Evolutionary conservation across 306 rosid species (phyloP).

Genomic region (Rosa persica): DNA sequence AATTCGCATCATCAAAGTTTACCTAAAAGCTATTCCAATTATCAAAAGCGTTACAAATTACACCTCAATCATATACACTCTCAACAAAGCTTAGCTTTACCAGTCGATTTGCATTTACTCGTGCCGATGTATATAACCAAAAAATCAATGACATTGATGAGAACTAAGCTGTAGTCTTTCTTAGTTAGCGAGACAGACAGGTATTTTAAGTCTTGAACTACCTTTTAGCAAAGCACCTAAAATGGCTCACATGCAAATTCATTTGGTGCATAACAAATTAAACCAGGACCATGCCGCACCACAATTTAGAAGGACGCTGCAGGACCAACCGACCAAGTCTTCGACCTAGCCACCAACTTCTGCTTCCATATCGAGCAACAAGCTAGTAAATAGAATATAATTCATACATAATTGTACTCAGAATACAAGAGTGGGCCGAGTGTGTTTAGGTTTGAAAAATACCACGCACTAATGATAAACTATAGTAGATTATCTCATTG

Average conservation of each 20-base stretch:
- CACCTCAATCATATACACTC: background rate
- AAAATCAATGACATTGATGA: background rate
- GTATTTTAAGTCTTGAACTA: background rate
- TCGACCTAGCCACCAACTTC: background rate
- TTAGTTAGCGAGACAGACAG: background rate
- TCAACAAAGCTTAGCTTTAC: background rate
- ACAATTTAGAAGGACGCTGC: background rate
- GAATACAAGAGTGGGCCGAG: background rate
- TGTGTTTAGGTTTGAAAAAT: background rate
- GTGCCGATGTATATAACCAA: background rate
- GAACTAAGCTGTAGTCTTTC: background rate
- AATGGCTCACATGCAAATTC: background rate
- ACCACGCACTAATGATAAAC: background rate
- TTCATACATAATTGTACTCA: background rate
- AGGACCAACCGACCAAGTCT: background rate
- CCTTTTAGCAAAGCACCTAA: background rate
- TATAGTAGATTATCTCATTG: background rate
- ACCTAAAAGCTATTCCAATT: conserved; percentile 1
- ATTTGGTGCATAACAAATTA: background rate
- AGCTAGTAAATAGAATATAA: background rate
- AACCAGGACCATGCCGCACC: background rate
- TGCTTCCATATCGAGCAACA: conserved; percentile 4
- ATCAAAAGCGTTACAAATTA: background rate
- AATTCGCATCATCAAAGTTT: background rate
- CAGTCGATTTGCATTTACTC: background rate